A percentile compares a stretch with the other conserved stretches of the same genome.
Evolutionary conservation across 805 yeast species (phyloP).

Genomic region (Cyberlindnera maclurae): DNA sequence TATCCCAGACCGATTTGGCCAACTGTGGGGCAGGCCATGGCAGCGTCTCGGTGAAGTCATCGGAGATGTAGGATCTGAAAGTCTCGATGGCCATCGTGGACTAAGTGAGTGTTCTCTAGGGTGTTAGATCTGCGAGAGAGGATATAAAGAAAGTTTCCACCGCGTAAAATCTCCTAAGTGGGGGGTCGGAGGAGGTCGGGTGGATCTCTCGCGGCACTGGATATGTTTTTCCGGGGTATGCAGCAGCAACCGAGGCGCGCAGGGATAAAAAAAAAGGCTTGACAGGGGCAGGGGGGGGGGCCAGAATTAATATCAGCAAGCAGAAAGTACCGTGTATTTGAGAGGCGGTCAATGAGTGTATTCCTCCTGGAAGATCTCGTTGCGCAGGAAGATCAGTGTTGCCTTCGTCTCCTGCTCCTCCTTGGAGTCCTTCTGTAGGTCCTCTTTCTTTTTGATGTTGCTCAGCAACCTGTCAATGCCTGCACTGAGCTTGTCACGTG

Average conservation of each 20-base stretch:
- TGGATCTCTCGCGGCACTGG: too few species aligned
- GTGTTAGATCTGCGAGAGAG: too few species aligned
- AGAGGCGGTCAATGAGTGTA: neutral
- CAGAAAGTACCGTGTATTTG: too few species aligned
- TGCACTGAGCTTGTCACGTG: slow-evolving; percentile 13
- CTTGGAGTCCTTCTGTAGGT: slow-evolving; percentile 23
- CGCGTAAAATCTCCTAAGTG: too few species aligned
- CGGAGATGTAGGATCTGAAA: slow-evolving; percentile 19
- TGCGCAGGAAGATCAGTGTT: slow-evolving; percentile 18
- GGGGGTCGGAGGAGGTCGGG: too few species aligned
- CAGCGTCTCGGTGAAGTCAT: slow-evolving; percentile 27
- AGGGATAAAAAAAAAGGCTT: neutral
- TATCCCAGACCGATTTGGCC: slow-evolving; percentile 48
- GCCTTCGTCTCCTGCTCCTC: slow-evolving; percentile 25
- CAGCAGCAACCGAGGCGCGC: too few species aligned
- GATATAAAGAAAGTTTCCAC: too few species aligned
- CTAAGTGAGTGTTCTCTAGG: too few species aligned
- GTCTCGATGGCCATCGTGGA: slow-evolving; percentile 11
- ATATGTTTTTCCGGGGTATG: too few species aligned
- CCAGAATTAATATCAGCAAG: too few species aligned
- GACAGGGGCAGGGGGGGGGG: too few species aligned
- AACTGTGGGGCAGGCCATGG: slow-evolving; percentile 50
- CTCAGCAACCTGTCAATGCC: slow-evolving; percentile 24
- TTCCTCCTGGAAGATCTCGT: slow-evolving; percentile 9
- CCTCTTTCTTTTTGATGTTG: slow-evolving; percentile 24